Evolutionary conservation across 768 basidiomycete species (phyloP).

Genomic region (Mycena crocata): DNA sequence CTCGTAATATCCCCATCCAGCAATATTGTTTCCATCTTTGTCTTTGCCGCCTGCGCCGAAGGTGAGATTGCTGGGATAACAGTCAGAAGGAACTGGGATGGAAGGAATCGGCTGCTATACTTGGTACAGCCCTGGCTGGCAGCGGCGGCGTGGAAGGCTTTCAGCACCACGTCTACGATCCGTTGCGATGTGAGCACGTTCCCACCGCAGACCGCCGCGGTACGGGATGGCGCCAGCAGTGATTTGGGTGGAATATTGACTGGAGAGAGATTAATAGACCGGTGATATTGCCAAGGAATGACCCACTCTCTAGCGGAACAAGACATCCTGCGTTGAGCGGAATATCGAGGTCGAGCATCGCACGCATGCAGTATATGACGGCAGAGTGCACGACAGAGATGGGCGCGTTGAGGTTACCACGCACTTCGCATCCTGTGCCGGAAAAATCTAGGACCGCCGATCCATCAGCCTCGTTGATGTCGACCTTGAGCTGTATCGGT

Average conservation of each 20-base stretch:
- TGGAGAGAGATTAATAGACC: conserved; percentile 38
- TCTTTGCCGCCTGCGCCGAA: conserved; percentile 93
- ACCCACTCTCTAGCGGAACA: conserved; percentile 82
- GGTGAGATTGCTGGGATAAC: conserved; percentile 75
- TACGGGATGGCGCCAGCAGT: conserved; percentile 83
- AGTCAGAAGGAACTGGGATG: conserved; percentile 23
- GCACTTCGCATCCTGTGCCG: conserved; percentile 86
- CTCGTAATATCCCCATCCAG: conserved; percentile 94
- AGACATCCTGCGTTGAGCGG: conserved; percentile 96
- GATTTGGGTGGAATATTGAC: conserved; percentile 87
- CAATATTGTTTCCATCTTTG: conserved; percentile 75
- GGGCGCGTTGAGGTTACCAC: conserved; percentile 87
- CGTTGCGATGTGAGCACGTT: conserved; percentile 93
- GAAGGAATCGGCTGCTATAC: conserved; percentile 53
- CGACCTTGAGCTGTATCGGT: conserved; percentile 80
- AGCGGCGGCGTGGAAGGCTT: conserved; percentile 91
- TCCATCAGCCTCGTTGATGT: conserved; percentile 79
- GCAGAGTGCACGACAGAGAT: conserved; percentile 90
- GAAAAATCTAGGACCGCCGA: conserved; percentile 88
- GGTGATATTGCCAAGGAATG: neutral
- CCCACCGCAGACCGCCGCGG: conserved; percentile 92
- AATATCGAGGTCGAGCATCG: conserved; percentile 88
- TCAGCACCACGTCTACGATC: conserved; percentile 94
- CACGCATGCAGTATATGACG: conserved; percentile 89
- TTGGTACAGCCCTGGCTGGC: conserved; percentile 96